Evolutionary conservation across 2,329 filamentous ascomycete species (phyloP).

Genomic region (Thielaviopsis cerberus): DNA sequence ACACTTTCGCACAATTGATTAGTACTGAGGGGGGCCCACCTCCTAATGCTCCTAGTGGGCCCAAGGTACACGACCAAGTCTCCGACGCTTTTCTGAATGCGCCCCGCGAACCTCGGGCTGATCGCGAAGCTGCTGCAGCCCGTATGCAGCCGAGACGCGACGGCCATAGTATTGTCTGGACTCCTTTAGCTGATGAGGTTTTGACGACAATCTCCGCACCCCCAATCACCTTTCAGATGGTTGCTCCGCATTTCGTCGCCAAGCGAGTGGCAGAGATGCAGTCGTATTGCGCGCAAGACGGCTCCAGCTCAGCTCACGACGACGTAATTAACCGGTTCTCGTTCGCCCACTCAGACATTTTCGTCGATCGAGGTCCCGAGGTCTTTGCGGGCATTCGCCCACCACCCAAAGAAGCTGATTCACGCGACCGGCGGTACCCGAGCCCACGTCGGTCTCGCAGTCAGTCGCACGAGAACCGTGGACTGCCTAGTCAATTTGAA

Average conservation of each 20-base stretch:
- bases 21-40: conserved; percentile 11
- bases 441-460: background rate
- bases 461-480: background rate
- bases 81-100: background rate
- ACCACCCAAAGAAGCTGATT: conserved; percentile 22
- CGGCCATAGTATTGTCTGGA: conserved; percentile 6
- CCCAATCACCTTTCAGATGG: conserved; percentile 33
- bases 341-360: conserved; percentile 45
- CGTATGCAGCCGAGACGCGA: background rate
- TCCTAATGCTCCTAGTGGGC: conserved; percentile 1
- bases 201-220: conserved; percentile 24
- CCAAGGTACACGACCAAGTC: background rate
- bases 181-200: conserved; percentile 7
- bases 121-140: conserved; percentile 13
- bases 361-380: conserved; percentile 57
- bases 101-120: conserved; percentile 21
- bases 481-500: background rate
- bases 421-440: conserved; percentile 14
- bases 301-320: conserved; percentile 21
- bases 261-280: conserved; percentile 42
- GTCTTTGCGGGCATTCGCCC: conserved; percentile 46
- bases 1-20: conserved; percentile 35
- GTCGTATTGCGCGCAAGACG: conserved; percentile 27
- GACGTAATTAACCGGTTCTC: conserved; percentile 45
- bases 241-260: conserved; percentile 43